Evolutionary conservation across 106 monocot genomes (phyloP).

Genomic region (Dendrobium officinale): DNA sequence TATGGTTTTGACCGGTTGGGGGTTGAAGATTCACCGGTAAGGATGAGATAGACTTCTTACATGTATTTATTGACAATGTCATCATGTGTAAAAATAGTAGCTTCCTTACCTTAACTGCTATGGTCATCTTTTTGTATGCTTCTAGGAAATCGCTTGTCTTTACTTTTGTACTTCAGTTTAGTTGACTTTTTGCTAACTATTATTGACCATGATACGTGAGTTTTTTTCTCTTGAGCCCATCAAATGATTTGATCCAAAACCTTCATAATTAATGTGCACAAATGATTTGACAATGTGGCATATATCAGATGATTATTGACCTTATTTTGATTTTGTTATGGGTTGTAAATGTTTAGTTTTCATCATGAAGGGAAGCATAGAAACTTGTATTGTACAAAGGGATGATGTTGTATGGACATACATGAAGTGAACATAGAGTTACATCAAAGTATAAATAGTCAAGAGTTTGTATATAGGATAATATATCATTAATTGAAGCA

Average conservation of each 20-base stretch:
- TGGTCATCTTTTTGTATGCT: not conserved
- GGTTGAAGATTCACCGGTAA: conserved; percentile 44
- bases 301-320: not conserved
- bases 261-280: not conserved
- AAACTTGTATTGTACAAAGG: not conserved
- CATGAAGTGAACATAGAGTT: too few species aligned
- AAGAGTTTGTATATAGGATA: too few species aligned
- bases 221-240: not conserved
- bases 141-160: not conserved
- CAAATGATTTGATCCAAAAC: not conserved
- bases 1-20: conserved; percentile 89
- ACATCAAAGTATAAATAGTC: too few species aligned
- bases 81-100: not conserved
- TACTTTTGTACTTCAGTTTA: not conserved
- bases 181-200: not conserved
- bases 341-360: not conserved
- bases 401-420: not conserved
- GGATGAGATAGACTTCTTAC: not conserved
- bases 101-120: not conserved
- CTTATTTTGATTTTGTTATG: not conserved
- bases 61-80: not conserved
- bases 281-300: too few species aligned
- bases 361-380: not conserved
- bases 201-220: not conserved
- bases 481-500: too few species aligned